A percentile compares a stretch with the other conserved stretches of the same genome.
Conservation (phyloP, 1,284 basidiomycete species). For the Moesziomyces parantarcticus region DNA sequence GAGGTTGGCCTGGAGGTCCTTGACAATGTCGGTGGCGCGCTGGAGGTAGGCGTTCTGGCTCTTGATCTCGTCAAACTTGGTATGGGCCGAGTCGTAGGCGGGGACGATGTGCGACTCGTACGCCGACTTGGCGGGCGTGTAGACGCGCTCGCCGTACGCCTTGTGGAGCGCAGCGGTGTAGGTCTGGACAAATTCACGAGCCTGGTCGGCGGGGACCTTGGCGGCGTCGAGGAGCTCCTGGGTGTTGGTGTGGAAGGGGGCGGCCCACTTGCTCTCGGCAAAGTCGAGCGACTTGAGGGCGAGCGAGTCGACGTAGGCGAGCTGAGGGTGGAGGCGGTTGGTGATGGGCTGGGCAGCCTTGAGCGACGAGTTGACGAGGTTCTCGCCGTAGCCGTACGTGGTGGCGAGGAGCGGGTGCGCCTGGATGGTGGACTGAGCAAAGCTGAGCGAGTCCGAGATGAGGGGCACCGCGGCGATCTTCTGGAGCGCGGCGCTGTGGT, state of each 20-base stretch:
- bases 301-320: constrained; percentile 57
- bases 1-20: constrained; percentile 57
- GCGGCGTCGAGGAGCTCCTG: constrained; percentile 53
- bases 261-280: constrained; percentile 63
- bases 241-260: constrained; percentile 65
- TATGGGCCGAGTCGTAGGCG: constrained; percentile 45
- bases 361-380: constrained; percentile 50
- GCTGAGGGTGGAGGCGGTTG: constrained; percentile 58
- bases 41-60: constrained; percentile 62
- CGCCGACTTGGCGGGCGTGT: constrained; percentile 55
- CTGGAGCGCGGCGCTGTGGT: constrained; percentile 54
- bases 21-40: constrained; percentile 59
- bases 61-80: constrained; percentile 63
- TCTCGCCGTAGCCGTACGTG: constrained; percentile 56
- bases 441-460: constrained; percentile 57
- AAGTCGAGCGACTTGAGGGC: constrained; percentile 61
- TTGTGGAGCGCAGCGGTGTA: constrained; percentile 52
- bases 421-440: constrained; percentile 59
- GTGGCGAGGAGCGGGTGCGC: constrained; percentile 55
- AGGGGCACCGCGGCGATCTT: constrained; percentile 58
- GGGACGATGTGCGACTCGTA: constrained; percentile 58
- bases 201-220: constrained; percentile 56
- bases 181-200: constrained; percentile 37
- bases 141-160: constrained; percentile 59
- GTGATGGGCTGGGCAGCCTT: constrained; percentile 59